phyloP scores from a whole-genome alignment of 176 grass and related monocot species.

The Melocanna baccifera region DNA sequence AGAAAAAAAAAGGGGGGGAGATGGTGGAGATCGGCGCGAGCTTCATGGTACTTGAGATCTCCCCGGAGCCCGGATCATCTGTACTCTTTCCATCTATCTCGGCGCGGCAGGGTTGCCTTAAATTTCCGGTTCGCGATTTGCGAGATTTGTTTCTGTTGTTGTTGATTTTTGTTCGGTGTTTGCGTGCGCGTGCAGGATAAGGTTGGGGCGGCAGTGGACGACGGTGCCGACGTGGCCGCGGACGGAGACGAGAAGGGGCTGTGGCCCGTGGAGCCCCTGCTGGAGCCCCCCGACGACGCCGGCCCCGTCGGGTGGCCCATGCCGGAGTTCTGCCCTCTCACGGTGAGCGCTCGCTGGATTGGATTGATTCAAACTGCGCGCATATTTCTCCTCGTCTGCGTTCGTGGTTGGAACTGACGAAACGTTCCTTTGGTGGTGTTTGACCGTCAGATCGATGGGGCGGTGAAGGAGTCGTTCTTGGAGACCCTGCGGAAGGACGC shows the following conservation, averaged over 20 bases:
- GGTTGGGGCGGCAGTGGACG: conserved; percentile 12
- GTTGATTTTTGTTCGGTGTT: background rate
- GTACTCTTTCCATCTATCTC: background rate
- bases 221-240: background rate
- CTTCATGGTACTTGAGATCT: conserved; percentile 43
- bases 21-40: conserved; percentile 38
- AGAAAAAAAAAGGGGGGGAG: background rate
- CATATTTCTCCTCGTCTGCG: background rate
- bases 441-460: conserved; percentile 37
- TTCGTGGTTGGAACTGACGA: background rate
- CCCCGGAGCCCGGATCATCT: background rate
- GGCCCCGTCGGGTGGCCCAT: conserved; percentile 51
- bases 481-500: conserved; percentile 39
- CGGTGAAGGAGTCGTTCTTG: conserved; percentile 43
- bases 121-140: background rate
- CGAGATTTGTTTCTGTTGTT: background rate
- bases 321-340: conserved; percentile 61
- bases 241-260: background rate
- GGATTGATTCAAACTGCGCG: background rate
- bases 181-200: conserved; percentile 39
- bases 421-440: background rate
- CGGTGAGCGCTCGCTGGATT: conserved; percentile 26
- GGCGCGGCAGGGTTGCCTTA: background rate
- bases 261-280: conserved; percentile 46
- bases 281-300: conserved; percentile 51